Evolutionary conservation across 1,284 basidiomycete genomes (phyloP).

Genomic region (Apiotrichum porosum): DNA sequence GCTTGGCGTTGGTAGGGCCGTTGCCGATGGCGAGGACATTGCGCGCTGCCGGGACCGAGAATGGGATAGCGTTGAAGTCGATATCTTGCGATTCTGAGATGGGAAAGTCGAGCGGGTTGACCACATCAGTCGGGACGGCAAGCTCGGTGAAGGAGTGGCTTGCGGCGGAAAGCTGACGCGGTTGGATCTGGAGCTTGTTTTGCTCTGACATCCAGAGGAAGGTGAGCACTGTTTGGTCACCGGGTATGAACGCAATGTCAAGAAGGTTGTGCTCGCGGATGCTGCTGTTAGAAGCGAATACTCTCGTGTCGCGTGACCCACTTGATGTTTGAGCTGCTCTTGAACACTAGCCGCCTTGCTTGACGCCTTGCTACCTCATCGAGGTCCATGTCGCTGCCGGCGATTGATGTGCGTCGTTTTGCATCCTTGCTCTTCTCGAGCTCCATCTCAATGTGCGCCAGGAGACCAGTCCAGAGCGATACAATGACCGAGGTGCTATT

Average conservation of each 20-base stretch:
- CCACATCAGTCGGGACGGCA: constrained; percentile 54
- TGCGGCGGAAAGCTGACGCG: constrained; percentile 58
- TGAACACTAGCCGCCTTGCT: constrained; percentile 30
- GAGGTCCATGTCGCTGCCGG: constrained; percentile 3
- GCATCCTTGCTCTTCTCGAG: constrained; percentile 35
- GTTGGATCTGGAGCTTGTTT: constrained; percentile 57
- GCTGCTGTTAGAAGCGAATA: constrained; percentile 48
- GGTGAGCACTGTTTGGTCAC: constrained; percentile 56
- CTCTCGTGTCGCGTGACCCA: too few species aligned
- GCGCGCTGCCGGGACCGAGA: constrained; percentile 41
- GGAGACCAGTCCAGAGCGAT: constrained; percentile 45
- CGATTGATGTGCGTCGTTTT: constrained; percentile 22
- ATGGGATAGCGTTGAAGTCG: constrained; percentile 43
- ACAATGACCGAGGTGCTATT: constrained; percentile 31
- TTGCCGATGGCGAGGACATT: constrained; percentile 28
- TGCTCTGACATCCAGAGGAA: constrained; percentile 54
- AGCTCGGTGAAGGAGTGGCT: constrained; percentile 50
- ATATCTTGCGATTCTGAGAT: constrained; percentile 14
- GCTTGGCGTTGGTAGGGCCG: constrained; percentile 1
- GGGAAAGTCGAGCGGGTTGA: constrained; percentile 49
- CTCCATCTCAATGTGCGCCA: constrained; percentile 43
- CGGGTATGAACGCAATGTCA: constrained; percentile 62
- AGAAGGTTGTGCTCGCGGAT: constrained; percentile 70
- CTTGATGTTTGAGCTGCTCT: constrained; percentile 46
- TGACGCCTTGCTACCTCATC: constrained; percentile 5